Evolutionary conservation across 208 protist species (phyloP), one percentile per base, ranked within the genome.

Genomic region (Trypanosoma vivax): DNA sequence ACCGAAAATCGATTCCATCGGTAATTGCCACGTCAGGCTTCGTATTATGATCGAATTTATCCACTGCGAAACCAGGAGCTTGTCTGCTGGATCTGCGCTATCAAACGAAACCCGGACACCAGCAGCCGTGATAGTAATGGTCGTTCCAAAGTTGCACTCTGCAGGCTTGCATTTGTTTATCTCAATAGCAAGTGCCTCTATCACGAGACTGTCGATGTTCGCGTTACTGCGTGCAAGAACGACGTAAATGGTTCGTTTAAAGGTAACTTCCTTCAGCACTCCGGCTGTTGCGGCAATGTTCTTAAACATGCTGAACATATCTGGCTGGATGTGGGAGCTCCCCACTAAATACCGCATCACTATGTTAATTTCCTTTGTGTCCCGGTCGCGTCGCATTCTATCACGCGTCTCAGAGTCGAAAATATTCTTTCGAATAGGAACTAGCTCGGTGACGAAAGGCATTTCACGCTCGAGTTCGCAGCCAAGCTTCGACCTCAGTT

Each of bases 301-400:
- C 23, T 79, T 81, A 47, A 94, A 89, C 39, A 91, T 46, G n/a
- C 73, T 49, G 50, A 91, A 90, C 87, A 94, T 94, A 63, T 94
- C 87, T 24, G 75, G 76, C 55, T 88, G 79, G 24, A 94, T 73
- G 56, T 89, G 83, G 29, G 71, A 65, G 42, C 79, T 94, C 33
- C 77, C 83, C 16, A 94, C 70, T 13, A 71, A 82, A 43, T 88
- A 91, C 2, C 67, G 66, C 31, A 85, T 49, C 33, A 57, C 19
- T 13, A 70, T 73, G 39, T 65, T 73, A 14, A 84, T 73, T 66
- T 90, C 81, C 54, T 85, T 79, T 16, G 74, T 58, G 5, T 94
- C 87, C 19, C 73, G 61, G 37, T 94, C 87, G 9, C 87, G 82
- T 1, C 73, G 71, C 24, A 78, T 57, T 14, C 70, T 82, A 4